Conservation (phyloP, 2,329 filamentous ascomycete genomes). For the Hypoxylon sp. region DNA sequence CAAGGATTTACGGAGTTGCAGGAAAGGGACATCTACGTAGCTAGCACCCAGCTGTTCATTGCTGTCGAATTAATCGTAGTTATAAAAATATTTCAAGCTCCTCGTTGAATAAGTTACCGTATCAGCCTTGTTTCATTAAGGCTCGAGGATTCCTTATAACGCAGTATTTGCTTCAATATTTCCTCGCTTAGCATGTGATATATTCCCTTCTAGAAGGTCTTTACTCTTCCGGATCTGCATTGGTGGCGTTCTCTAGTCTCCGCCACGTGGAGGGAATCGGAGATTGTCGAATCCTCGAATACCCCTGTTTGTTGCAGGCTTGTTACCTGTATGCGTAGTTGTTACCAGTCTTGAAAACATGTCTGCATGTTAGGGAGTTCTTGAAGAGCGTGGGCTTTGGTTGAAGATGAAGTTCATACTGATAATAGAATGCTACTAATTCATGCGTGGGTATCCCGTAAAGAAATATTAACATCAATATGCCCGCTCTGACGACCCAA, state of each 20-base stretch:
- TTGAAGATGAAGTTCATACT: not conserved
- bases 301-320: not conserved
- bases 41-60: slow-evolving; percentile 22
- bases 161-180: slow-evolving; percentile 8
- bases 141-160: not conserved
- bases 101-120: not conserved
- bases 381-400: not conserved
- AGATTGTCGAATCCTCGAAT: slow-evolving; percentile 22
- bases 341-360: not conserved
- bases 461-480: slow-evolving; percentile 1
- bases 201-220: slow-evolving; percentile 27
- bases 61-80: slow-evolving; percentile 42
- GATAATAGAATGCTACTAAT: not conserved
- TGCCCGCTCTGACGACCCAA: not conserved
- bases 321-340: not conserved
- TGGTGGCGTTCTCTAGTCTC: slow-evolving; percentile 7
- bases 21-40: slow-evolving; percentile 7
- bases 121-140: not conserved
- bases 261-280: slow-evolving; percentile 17
- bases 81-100: slow-evolving; percentile 23
- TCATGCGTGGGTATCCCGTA: slow-evolving; percentile 2
- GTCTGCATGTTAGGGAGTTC: not conserved
- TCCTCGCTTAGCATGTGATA: not conserved
- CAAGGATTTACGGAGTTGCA: slow-evolving; percentile 26
- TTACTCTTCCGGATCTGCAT: not conserved